These are phyloP conservation scores for Microbotryum scabiosae DNA, from an alignment of 1,284 basidiomycete species.

Conservation along the genomic window DNA sequence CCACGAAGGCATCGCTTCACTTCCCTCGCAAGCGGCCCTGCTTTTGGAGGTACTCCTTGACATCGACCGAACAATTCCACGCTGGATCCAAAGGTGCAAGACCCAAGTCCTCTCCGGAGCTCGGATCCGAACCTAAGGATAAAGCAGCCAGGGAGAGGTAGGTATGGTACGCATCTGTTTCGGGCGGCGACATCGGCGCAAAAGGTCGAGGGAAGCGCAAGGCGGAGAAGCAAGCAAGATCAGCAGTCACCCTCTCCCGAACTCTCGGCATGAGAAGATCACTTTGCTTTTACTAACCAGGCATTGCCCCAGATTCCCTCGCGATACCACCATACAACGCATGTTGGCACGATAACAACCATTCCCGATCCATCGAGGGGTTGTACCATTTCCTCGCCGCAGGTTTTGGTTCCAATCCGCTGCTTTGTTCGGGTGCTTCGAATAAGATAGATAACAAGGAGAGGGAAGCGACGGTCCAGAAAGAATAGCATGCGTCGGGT, in stretches of 20 bases:
- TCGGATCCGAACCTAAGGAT: slow-evolving; percentile 45
- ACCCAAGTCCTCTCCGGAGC: slow-evolving; percentile 46
- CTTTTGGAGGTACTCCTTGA: no score
- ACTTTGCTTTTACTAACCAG: slow-evolving; percentile 48
- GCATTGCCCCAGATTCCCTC: slow-evolving; percentile 65
- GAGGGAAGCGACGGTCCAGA: slow-evolving; percentile 79
- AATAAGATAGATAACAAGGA: neutral
- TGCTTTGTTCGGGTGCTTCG: slow-evolving; percentile 1
- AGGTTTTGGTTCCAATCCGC: slow-evolving; percentile 9
- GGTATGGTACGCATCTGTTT: slow-evolving; percentile 72
- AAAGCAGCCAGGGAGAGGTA: slow-evolving; percentile 77
- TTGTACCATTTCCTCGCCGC: neutral
- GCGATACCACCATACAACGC: slow-evolving; percentile 71
- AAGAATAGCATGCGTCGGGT: slow-evolving; percentile 86
- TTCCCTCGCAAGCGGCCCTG: no score
- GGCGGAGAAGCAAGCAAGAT: slow-evolving; percentile 31
- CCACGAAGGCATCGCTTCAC: no score
- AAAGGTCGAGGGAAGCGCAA: neutral
- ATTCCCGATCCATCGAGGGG: slow-evolving; percentile 49
- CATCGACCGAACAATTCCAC: neutral
- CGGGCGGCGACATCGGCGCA: neutral
- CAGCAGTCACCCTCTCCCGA: neutral
- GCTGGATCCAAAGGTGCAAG: neutral
- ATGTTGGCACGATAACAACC: slow-evolving; percentile 64
- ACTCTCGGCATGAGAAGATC: slow-evolving; percentile 1